Evolutionary conservation across 2,329 filamentous ascomycete genomes (phyloP).

Genomic region (Trichothecium sympodiale): DNA sequence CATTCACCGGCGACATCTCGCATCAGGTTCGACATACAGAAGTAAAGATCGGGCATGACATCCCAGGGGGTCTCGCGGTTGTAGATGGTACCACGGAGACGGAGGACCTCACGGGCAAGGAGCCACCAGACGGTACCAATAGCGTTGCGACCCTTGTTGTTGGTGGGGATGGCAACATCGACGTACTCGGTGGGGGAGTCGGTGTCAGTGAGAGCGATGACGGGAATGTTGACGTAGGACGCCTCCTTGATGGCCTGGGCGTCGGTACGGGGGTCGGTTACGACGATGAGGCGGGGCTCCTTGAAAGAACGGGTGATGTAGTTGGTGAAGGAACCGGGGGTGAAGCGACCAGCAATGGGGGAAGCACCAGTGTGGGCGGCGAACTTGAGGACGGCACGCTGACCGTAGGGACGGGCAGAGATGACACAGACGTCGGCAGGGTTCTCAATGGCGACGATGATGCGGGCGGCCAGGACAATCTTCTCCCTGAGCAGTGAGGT

Average conservation of each 20-base stretch:
- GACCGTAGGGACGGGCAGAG: conserved; percentile 97
- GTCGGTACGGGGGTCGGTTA: conserved; percentile 98
- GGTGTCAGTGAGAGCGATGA: conserved; percentile 97
- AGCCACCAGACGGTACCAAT: conserved; percentile 99
- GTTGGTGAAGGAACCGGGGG: conserved; percentile 99
- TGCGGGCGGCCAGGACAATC: conserved; percentile 95
- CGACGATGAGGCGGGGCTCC: conserved; percentile 98
- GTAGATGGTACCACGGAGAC: conserved; percentile 92
- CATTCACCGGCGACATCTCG: background rate
- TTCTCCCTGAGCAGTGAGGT: conserved; percentile 65
- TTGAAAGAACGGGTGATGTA: conserved; percentile 99
- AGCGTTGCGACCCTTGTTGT: conserved; percentile 99
- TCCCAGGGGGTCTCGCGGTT: conserved; percentile 97
- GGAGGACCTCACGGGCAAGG: conserved; percentile 98
- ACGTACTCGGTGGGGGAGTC: conserved; percentile 99
- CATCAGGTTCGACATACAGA: conserved; percentile 52
- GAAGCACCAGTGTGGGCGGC: conserved; percentile 95
- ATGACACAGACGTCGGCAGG: conserved; percentile 98
- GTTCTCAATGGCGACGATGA: conserved; percentile 99
- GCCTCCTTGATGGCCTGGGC: conserved; percentile 99
- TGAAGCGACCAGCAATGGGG: conserved; percentile 98
- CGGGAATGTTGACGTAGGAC: conserved; percentile 99
- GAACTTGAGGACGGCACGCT: conserved; percentile 99
- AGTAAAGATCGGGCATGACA: conserved; percentile 99
- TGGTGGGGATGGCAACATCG: conserved; percentile 98